These are phyloP conservation scores for Corinectria fuckeliana DNA, from an alignment of 2,329 filamentous ascomycete species.

Conservation along the genomic window DNA sequence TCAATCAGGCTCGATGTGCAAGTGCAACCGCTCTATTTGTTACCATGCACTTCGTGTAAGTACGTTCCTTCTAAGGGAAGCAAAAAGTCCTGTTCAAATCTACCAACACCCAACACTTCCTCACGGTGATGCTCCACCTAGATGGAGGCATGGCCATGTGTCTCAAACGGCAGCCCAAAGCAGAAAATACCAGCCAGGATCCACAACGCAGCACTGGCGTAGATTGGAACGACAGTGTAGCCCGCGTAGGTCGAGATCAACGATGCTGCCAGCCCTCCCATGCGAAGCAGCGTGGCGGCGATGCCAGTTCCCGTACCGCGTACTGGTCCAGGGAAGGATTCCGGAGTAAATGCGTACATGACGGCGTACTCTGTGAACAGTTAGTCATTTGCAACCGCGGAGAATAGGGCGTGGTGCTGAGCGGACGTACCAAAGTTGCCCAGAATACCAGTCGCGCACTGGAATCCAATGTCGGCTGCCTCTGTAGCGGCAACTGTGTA, in stretches of 20 bases:
- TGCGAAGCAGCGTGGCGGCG: conserved; percentile 47
- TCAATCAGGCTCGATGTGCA: too few relatives aligned
- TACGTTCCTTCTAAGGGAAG: too few relatives aligned
- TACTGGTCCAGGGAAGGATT: conserved; percentile 60
- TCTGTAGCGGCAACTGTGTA: conserved; percentile 47
- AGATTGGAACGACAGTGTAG: conserved; percentile 52
- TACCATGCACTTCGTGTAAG: too few relatives aligned
- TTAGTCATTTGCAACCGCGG: not conserved
- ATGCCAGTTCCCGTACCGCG: conserved; percentile 59
- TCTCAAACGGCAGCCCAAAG: conserved; percentile 53
- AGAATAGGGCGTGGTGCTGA: not conserved
- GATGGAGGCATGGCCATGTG: conserved; percentile 46
- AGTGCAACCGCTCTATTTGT: too few relatives aligned
- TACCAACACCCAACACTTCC: not conserved
- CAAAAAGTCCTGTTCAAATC: too few relatives aligned
- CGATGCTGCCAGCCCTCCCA: conserved; percentile 49
- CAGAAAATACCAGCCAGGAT: conserved; percentile 49
- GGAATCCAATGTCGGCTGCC: conserved; percentile 43
- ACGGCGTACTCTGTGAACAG: conserved; percentile 25
- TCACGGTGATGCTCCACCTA: conserved; percentile 19
- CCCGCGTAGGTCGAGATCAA: conserved; percentile 51
- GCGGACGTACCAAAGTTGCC: conserved; percentile 44
- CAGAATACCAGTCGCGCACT: conserved; percentile 48
- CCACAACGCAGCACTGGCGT: conserved; percentile 53
- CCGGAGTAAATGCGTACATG: conserved; percentile 54